Evolutionary conservation across 2,329 filamentous ascomycete genomes (phyloP), one percentile per base, ranked within the genome.

Genomic region (Plenodomus tracheiphilus): DNA sequence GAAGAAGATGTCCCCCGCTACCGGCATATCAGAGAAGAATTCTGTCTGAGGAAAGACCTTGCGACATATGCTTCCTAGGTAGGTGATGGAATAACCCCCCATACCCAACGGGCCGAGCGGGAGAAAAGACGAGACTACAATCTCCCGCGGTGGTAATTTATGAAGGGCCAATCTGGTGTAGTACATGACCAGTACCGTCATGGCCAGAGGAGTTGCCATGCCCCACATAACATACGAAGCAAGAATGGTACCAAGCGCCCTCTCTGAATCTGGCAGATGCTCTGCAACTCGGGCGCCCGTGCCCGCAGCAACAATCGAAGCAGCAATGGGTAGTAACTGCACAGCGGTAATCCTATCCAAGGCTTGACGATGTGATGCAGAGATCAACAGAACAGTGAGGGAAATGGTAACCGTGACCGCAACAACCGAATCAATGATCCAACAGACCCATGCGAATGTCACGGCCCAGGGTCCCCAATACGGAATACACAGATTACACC

Each of bases 211-310:
- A 2, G 79, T 77, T 4, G 85, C 83, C 48, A 84, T 82, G 0
- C 86, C 86, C 85, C 84, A 89, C 56, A 89, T 80, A 15, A 88
- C 74, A 63, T 89, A 90, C 2, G 79, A 85, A 15, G 76, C 76
- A n/a, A 88, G 72, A 18, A 89, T 61, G 0, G 86, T 89, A 32
- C 79, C 80, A 17, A 87, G 66, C 3, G 83, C 83, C 55, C 84
- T 78, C 16, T 77, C 67, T 1, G 72, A 70, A 54, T 85, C 74
- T 1, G 79, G 77, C 0, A 90, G 76, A 13, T 81, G 75, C n/a
- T 78, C 76, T 5, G 86, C 84, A 1, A 89, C 76, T 45, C 86
- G 74, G n/a, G 80, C 83, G 3, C 87, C 86, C 0, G 82, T 80
- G 1, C 83, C 83, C 0, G 86, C 77, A 1, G 84, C 84, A 43